A percentile compares a stretch with the other conserved stretches of the same genome.
Conservation (phyloP, 2,329 filamentous ascomycete species). For the Microdochium bolleyi region DNA sequence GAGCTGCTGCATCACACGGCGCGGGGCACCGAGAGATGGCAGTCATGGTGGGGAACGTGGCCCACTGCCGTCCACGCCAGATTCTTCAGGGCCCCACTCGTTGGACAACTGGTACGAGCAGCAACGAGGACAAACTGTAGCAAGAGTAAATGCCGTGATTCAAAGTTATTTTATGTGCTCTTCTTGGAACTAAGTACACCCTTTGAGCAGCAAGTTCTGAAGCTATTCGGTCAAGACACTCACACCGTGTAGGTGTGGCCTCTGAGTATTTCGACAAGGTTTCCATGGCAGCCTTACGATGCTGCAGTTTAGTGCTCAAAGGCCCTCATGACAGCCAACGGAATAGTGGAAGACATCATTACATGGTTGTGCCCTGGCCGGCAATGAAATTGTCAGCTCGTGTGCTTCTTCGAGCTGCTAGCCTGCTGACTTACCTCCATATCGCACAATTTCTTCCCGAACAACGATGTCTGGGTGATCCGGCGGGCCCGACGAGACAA, state of each 20-base stretch:
- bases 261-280: too few species aligned
- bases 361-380: constrained; percentile 60
- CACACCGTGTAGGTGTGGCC: too few species aligned
- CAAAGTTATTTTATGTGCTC: too few species aligned
- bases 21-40: neutral
- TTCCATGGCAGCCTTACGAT: too few species aligned
- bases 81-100: too few species aligned
- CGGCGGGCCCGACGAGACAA: constrained; percentile 26
- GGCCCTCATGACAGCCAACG: constrained; percentile 56
- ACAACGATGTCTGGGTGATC: constrained; percentile 33
- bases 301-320: constrained; percentile 36
- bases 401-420: constrained; percentile 1
- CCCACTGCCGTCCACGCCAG: neutral
- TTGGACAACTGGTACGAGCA: too few species aligned
- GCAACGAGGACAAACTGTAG: too few species aligned
- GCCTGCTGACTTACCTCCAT: constrained; percentile 37
- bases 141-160: too few species aligned
- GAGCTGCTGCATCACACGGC: neutral
- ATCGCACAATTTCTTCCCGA: constrained; percentile 44
- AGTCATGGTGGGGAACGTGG: neutral
- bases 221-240: too few species aligned
- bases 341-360: constrained; percentile 55
- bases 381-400: constrained; percentile 3
- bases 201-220: too few species aligned
- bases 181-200: too few species aligned